These are phyloP conservation scores for Paralagenidium karlingii DNA, from an alignment of 352 stramenopile genomes.

Conservation along the genomic window DNA sequence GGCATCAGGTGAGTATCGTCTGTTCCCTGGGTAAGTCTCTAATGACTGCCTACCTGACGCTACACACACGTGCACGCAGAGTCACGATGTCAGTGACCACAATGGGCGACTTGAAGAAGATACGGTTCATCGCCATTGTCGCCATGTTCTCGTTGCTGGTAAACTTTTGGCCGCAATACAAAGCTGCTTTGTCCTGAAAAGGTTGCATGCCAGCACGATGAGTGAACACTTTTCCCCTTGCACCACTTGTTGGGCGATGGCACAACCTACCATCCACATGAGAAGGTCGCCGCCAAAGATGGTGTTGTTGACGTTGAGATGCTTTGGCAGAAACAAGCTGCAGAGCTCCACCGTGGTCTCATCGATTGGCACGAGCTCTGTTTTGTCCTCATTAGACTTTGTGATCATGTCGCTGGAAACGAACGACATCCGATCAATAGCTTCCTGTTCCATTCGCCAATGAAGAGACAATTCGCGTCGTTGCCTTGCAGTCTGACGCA, in stretches of 20 bases:
- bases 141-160: constrained; percentile 61
- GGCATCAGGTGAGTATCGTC: too few relatives aligned
- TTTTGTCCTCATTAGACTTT: constrained; percentile 7
- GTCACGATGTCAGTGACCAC: constrained; percentile 60
- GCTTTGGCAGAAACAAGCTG: constrained; percentile 21
- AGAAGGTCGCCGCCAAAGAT: constrained; percentile 29
- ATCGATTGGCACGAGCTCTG: constrained; percentile 11
- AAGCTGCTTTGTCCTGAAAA: constrained; percentile 17
- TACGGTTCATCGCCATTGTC: constrained; percentile 62
- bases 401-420: constrained; percentile 13
- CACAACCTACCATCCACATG: constrained; percentile 21
- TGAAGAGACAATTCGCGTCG: constrained; percentile 9
- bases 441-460: constrained; percentile 16
- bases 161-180: constrained; percentile 64
- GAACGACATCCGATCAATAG: constrained; percentile 9
- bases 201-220: constrained; percentile 3
- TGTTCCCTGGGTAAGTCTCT: constrained; percentile 10
- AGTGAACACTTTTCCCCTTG: not conserved
- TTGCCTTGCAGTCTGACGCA: constrained; percentile 11
- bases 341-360: constrained; percentile 21
- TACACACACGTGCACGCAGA: constrained; percentile 54
- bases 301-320: constrained; percentile 20
- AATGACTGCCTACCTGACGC: constrained; percentile 23
- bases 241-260: not conserved
- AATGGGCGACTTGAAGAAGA: constrained; percentile 49